A percentile compares a stretch with the other conserved stretches of the same genome.
Conservation (phyloP, 2,329 filamentous ascomycete genomes). For the Trichoderma simmonsii region DNA sequence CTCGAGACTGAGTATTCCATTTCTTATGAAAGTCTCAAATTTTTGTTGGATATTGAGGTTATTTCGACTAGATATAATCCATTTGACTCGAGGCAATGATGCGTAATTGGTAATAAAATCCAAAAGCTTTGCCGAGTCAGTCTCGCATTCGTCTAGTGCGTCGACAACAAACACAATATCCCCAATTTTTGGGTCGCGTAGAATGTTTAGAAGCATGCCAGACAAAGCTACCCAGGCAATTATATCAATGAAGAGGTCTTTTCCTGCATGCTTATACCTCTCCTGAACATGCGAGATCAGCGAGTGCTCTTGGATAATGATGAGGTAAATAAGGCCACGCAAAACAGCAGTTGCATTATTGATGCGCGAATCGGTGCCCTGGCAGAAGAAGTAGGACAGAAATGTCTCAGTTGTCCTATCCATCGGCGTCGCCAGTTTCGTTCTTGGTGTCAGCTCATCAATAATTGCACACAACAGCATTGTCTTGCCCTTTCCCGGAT, state of each 20-base stretch:
- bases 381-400: neutral
- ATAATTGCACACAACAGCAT: neutral
- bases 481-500: neutral
- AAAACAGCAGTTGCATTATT: neutral
- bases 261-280: neutral
- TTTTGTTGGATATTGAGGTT: neutral
- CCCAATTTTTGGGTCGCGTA: neutral
- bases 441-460: neutral
- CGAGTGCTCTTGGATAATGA: neutral
- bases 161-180: conserved; percentile 38
- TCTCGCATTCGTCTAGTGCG: conserved; percentile 41
- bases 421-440: neutral
- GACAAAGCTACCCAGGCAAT: neutral
- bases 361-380: neutral
- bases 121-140: conserved; percentile 35
- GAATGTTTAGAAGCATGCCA: neutral
- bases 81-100: conserved; percentile 32
- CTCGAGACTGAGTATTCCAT: neutral
- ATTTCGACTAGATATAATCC: conserved; percentile 45
- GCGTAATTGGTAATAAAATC: conserved; percentile 27
- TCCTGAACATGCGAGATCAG: neutral
- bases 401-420: neutral
- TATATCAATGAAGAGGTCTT: neutral
- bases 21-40: neutral
- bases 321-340: neutral